phyloP scores from a whole-genome alignment of 345 rosid species.

The Clausena lansium region DNA sequence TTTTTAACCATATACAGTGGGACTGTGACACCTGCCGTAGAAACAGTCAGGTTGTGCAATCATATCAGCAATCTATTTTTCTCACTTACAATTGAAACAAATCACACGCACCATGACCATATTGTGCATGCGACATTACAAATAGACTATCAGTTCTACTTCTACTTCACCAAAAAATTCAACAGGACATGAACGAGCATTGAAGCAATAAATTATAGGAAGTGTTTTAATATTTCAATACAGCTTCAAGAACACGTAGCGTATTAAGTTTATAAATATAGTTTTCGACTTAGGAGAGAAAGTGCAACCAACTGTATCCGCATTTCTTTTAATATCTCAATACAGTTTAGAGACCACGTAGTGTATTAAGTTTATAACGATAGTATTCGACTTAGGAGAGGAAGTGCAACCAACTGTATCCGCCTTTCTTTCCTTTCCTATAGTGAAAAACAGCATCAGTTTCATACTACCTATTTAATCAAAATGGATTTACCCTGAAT shows the following conservation, averaged over 20 bases:
- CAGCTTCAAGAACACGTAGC: too few relatives aligned
- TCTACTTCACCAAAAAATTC: not conserved
- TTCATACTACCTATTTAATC: not conserved
- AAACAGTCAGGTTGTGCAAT: not conserved
- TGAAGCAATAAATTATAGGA: not conserved
- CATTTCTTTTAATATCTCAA: not conserved
- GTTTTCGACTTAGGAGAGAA: too few relatives aligned
- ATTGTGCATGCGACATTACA: not conserved
- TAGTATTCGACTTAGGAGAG: not conserved
- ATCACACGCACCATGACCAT: not conserved
- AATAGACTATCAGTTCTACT: not conserved
- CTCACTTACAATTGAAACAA: not conserved
- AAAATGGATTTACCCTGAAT: not conserved
- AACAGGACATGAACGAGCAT: not conserved
- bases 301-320: too few relatives aligned
- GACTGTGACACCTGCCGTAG: not conserved
- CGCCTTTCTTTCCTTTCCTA: not conserved
- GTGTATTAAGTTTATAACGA: too few relatives aligned
- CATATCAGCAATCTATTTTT: not conserved
- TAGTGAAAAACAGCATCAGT: not conserved
- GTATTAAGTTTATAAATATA: too few relatives aligned
- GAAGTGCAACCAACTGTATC: not conserved
- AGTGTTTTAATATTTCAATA: not conserved
- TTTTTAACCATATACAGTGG: not conserved
- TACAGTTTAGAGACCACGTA: too few relatives aligned